Percentiles rank a stretch among this genome's conserved stretches.
Evolutionary conservation across 768 basidiomycete species (phyloP).

Genomic region (Galerina marginata): DNA sequence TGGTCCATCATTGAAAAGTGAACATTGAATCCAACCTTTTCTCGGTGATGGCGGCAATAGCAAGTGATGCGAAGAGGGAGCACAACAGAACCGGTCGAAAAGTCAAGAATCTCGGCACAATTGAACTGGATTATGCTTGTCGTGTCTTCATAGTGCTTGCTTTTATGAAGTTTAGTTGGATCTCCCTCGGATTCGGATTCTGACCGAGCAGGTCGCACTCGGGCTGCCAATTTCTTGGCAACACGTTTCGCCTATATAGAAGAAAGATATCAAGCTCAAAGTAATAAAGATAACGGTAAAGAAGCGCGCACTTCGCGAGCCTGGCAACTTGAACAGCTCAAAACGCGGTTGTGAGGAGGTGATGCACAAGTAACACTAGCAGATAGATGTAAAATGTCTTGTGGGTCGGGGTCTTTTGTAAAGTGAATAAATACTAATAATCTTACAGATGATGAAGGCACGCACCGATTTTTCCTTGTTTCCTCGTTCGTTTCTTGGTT

Average conservation of each 20-base stretch:
- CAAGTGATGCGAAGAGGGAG: slow-evolving; percentile 97
- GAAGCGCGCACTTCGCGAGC: slow-evolving; percentile 70
- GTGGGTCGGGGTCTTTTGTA: slow-evolving; percentile 62
- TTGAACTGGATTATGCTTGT: slow-evolving; percentile 95
- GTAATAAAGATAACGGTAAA: neutral
- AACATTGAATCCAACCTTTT: slow-evolving; percentile 94
- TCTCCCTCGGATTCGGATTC: slow-evolving; percentile 74
- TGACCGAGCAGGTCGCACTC: slow-evolving; percentile 77
- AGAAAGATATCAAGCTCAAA: slow-evolving; percentile 10
- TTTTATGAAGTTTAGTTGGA: slow-evolving; percentile 48
- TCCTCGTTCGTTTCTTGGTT: slow-evolving; percentile 83
- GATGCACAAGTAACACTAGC: slow-evolving; percentile 83
- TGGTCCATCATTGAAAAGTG: slow-evolving; percentile 86
- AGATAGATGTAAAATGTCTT: slow-evolving; percentile 74
- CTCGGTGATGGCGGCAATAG: slow-evolving; percentile 98
- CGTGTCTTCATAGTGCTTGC: slow-evolving; percentile 63
- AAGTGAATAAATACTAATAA: slow-evolving; percentile 9
- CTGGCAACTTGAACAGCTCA: slow-evolving; percentile 89
- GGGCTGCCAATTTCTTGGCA: slow-evolving; percentile 85
- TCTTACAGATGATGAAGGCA: slow-evolving; percentile 9
- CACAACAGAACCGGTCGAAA: slow-evolving; percentile 83
- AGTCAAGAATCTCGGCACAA: slow-evolving; percentile 87
- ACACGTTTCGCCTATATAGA: slow-evolving; percentile 80
- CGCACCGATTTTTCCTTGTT: slow-evolving; percentile 82
- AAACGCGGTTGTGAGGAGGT: slow-evolving; percentile 74